phyloP scores from a whole-genome alignment of 805 yeast genomes.

The Starmerella stigmatis region DNA sequence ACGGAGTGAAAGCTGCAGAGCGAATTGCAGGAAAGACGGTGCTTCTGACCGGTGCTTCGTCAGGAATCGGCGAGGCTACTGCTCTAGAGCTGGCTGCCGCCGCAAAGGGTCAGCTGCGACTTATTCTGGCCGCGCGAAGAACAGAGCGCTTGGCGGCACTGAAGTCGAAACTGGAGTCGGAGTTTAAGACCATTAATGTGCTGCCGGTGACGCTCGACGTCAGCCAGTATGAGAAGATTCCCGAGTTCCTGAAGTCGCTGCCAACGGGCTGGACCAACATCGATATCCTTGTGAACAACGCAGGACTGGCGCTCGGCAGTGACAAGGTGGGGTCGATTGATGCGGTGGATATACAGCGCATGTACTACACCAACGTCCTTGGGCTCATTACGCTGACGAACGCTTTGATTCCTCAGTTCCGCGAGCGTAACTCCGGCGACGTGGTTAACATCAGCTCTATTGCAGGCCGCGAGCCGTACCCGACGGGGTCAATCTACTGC shows the following conservation, averaged over 20 bases:
- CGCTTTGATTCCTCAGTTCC: constrained; percentile 59
- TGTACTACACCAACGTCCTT: constrained; percentile 79
- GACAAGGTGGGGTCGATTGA: constrained; percentile 63
- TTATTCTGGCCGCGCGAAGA: constrained; percentile 73
- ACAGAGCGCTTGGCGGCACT: constrained; percentile 45
- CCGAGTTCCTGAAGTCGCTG: constrained; percentile 41
- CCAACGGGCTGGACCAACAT: constrained; percentile 47
- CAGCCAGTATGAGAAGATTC: constrained; percentile 41
- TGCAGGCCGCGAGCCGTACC: constrained; percentile 62
- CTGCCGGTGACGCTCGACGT: constrained; percentile 47
- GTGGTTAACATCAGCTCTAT: constrained; percentile 57
- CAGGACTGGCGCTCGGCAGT: constrained; percentile 62
- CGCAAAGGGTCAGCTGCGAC: constrained; percentile 56
- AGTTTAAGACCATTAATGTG: constrained; percentile 42
- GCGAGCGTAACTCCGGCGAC: constrained; percentile 52
- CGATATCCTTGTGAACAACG: constrained; percentile 54
- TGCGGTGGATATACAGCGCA: constrained; percentile 53
- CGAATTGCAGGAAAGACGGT: constrained; percentile 70
- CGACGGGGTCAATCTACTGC: constrained; percentile 63
- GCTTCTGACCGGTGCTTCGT: constrained; percentile 90
- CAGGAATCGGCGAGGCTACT: constrained; percentile 91
- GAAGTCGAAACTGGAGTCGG: constrained; percentile 37
- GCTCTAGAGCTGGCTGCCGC: constrained; percentile 78
- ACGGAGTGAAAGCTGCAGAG: constrained; percentile 66
- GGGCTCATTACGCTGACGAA: constrained; percentile 81